Conservation (phyloP, 2,329 filamentous ascomycete species). For the Bertia moriformis region DNA sequence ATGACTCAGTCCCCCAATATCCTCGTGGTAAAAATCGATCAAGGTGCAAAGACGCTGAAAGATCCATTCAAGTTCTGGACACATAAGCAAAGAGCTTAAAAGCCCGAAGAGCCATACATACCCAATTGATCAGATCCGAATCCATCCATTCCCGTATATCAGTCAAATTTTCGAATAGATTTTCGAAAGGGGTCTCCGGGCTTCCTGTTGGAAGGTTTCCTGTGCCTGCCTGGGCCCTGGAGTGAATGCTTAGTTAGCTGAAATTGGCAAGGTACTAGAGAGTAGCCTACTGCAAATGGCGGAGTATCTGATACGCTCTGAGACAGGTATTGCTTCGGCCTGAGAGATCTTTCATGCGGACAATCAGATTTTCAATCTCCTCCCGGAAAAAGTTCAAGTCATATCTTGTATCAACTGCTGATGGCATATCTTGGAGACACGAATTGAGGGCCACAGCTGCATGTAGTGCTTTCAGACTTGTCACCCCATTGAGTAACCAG, state of each 20-base stretch:
- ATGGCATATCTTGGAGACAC: slow-evolving; percentile 7
- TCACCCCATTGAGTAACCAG: not conserved
- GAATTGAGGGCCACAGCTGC: slow-evolving; percentile 3
- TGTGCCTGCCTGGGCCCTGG: not conserved
- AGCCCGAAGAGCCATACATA: not conserved
- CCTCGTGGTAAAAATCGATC: too few species aligned
- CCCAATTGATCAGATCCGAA: not conserved
- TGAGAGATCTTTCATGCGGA: slow-evolving; percentile 1
- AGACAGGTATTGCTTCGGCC: not conserved
- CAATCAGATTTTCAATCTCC: not conserved
- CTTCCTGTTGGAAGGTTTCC: not conserved
- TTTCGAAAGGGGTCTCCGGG: not conserved
- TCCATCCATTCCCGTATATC: not conserved
- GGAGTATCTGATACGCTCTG: not conserved
- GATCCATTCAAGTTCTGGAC: not conserved
- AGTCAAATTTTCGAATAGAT: not conserved
- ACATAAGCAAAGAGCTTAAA: not conserved
- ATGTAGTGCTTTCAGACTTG: not conserved
- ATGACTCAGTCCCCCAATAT: too few species aligned
- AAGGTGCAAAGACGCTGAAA: too few species aligned
- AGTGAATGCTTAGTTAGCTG: too few species aligned
- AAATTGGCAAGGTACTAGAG: not conserved
- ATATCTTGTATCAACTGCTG: too few species aligned
- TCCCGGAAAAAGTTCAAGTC: not conserved
- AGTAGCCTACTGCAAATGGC: not conserved